phyloP scores from a whole-genome alignment of 306 rosid species.

The Dalbergia cochinchinensis region DNA sequence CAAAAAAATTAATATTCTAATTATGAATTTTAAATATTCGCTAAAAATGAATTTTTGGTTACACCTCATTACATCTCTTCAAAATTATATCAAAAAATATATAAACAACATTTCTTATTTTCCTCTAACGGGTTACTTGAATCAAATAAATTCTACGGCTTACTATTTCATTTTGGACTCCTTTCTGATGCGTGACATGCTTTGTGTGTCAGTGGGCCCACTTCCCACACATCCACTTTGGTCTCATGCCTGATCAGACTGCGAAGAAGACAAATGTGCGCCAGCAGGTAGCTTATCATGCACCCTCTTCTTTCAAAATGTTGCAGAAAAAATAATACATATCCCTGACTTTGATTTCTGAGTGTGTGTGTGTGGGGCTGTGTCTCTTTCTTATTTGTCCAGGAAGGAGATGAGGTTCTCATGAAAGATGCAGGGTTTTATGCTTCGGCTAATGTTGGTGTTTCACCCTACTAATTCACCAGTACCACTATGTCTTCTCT shows the following conservation, averaged over 20 bases:
- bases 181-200: conserved; percentile 33
- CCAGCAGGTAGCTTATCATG: conserved; percentile 65
- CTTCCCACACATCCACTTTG: conserved; percentile 97
- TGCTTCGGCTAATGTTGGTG: conserved; percentile 70
- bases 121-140: neutral
- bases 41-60: too few species aligned
- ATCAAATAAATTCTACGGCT: conserved; percentile 39
- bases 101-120: neutral
- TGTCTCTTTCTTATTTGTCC: conserved; percentile 36
- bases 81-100: too few species aligned
- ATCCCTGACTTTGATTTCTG: conserved; percentile 35
- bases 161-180: conserved; percentile 45
- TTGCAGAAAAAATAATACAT: conserved; percentile 46
- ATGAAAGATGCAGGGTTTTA: conserved; percentile 74
- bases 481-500: neutral
- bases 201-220: conserved; percentile 93
- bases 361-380: conserved; percentile 40
- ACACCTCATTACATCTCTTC: too few species aligned
- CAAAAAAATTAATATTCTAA: too few species aligned
- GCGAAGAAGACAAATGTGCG: conserved; percentile 76
- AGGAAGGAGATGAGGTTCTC: conserved; percentile 81
- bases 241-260: conserved; percentile 89
- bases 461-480: conserved; percentile 69
- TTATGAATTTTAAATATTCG: too few species aligned
- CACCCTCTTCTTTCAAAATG: conserved; percentile 45